Percentiles rank a stretch among this genome's conserved stretches.
Evolutionary conservation across 2,329 filamentous ascomycete genomes (phyloP).

Genomic region (Colletotrichum filicis): DNA sequence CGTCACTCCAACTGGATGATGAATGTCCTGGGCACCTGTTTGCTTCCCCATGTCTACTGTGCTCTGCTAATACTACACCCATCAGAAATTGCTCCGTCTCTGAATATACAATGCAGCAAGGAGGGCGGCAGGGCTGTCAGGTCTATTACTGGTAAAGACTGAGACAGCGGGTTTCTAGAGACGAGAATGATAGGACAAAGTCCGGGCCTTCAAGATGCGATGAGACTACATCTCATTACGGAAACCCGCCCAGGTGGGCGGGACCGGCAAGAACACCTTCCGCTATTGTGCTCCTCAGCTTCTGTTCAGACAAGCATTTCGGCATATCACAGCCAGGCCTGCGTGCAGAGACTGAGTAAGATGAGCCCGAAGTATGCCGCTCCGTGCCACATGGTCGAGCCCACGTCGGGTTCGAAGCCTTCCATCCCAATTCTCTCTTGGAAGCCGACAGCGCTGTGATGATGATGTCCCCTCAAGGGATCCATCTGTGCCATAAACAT

Average conservation of each 20-base stretch:
- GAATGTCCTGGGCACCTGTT: conserved; percentile 71
- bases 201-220: not conserved
- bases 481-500: conserved; percentile 62
- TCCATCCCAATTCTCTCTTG: conserved; percentile 47
- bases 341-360: not conserved
- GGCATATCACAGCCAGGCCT: not conserved
- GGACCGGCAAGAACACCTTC: not conserved
- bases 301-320: not conserved
- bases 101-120: conserved; percentile 52
- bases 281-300: not conserved
- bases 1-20: conserved; percentile 61
- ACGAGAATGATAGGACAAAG: not conserved
- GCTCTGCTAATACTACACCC: conserved; percentile 60
- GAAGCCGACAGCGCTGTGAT: conserved; percentile 51
- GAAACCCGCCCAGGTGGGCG: not conserved
- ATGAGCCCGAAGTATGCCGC: not conserved
- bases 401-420: conserved; percentile 42
- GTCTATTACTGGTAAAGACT: not conserved
- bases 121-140: conserved; percentile 29
- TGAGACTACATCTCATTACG: not conserved
- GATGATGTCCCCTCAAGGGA: conserved; percentile 56
- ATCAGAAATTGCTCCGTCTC: conserved; percentile 62
- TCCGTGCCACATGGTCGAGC: conserved; percentile 37
- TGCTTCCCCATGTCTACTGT: conserved; percentile 73
- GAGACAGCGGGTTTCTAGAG: not conserved